phyloP scores from a whole-genome alignment of 2,329 filamentous ascomycete genomes.

The Plenodomus biglobosus region DNA sequence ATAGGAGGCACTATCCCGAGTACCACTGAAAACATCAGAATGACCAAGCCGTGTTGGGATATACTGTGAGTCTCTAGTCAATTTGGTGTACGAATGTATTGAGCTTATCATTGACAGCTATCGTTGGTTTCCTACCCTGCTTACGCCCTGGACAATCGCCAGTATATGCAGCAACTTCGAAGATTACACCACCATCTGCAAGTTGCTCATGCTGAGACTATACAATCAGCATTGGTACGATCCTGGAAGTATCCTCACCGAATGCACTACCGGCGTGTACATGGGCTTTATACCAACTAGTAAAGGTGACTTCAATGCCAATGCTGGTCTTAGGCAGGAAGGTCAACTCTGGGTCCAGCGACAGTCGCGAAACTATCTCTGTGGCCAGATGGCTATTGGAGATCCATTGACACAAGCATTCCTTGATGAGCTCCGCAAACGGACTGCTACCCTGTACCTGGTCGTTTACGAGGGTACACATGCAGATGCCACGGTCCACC shows the following conservation, averaged over 20 bases:
- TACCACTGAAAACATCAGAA: conserved; percentile 23
- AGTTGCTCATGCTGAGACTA: conserved; percentile 28
- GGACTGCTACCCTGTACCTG: conserved; percentile 20
- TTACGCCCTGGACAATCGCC: conserved; percentile 28
- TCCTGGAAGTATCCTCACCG: conserved; percentile 14
- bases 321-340: conserved; percentile 4
- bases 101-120: conserved; percentile 13
- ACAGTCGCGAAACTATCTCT: conserved; percentile 30
- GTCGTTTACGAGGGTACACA: conserved; percentile 34
- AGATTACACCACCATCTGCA: conserved; percentile 32
- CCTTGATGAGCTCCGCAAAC: conserved; percentile 24
- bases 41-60: conserved; percentile 36
- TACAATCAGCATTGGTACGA: conserved; percentile 35
- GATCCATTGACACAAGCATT: conserved; percentile 22
- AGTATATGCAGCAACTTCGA: conserved; percentile 37
- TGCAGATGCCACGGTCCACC: conserved; percentile 29
- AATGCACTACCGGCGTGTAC: conserved; percentile 29
- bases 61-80: conserved; percentile 23
- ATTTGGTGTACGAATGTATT: background rate
- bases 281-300: conserved; percentile 29
- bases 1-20: conserved; percentile 31
- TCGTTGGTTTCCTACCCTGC: conserved; percentile 31
- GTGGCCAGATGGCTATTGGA: conserved; percentile 35
- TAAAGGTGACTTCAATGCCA: conserved; percentile 20
- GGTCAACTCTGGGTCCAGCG: conserved; percentile 13